These are phyloP conservation scores for Citeromyces matritensis DNA, from an alignment of 805 yeast species.

Conservation along the genomic window DNA sequence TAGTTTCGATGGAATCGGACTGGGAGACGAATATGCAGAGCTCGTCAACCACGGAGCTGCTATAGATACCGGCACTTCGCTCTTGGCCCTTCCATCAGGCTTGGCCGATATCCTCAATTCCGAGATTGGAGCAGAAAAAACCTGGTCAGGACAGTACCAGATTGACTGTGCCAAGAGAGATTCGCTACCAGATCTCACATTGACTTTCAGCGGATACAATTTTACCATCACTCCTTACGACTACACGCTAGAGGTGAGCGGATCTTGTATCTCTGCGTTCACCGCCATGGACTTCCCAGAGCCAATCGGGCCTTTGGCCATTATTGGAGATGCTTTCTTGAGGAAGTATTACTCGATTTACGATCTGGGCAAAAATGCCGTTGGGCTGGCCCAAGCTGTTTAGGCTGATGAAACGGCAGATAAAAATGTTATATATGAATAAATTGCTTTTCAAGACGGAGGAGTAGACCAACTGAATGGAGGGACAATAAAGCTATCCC, in stretches of 20 bases:
- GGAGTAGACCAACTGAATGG: no score
- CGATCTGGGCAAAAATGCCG: constrained; percentile 82
- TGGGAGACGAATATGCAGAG: constrained; percentile 85
- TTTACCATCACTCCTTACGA: constrained; percentile 84
- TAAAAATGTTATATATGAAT: no score
- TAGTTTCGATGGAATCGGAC: constrained; percentile 73
- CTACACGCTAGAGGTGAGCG: constrained; percentile 87
- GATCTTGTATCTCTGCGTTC: constrained; percentile 92
- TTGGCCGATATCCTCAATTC: constrained; percentile 91
- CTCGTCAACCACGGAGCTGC: constrained; percentile 86
- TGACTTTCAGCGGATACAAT: constrained; percentile 80
- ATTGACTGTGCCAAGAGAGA: constrained; percentile 83
- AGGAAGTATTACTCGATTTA: constrained; percentile 90
- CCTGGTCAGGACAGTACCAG: constrained; percentile 95
- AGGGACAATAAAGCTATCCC: no score
- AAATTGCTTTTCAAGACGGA: no score
- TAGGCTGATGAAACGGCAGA: constrained; percentile 11
- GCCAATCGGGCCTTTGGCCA: constrained; percentile 93
- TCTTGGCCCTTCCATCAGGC: constrained; percentile 88
- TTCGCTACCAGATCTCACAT: constrained; percentile 78
- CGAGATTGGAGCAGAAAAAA: constrained; percentile 93
- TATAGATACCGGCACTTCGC: constrained; percentile 96
- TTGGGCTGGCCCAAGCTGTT: constrained; percentile 78
- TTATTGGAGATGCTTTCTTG: constrained; percentile 94
- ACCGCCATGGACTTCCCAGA: constrained; percentile 96